Conservation (phyloP, 2,329 filamentous ascomycete species). For the Colletotrichum sp. region DNA sequence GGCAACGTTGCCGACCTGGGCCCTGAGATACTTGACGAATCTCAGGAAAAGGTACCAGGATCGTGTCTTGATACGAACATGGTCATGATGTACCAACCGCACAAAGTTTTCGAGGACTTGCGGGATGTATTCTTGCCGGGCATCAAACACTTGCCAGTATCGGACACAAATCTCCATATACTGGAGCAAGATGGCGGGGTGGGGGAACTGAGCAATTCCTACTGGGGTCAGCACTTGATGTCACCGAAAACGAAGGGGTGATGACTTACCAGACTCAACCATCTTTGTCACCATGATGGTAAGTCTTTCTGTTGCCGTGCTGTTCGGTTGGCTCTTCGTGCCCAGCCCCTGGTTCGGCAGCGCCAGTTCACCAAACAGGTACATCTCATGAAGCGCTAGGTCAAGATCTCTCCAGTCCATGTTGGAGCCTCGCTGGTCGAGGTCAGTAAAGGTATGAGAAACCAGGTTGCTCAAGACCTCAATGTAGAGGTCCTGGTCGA, state of each 20-base stretch:
- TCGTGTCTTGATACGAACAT: slow-evolving; percentile 84
- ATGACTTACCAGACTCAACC: slow-evolving; percentile 81
- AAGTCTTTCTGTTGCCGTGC: slow-evolving; percentile 79
- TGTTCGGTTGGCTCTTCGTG: slow-evolving; percentile 81
- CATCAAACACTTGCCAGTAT: slow-evolving; percentile 92
- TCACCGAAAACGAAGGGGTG: neutral
- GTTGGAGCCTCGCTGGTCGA: slow-evolving; percentile 74
- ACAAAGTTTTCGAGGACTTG: slow-evolving; percentile 92
- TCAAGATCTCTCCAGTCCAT: slow-evolving; percentile 97
- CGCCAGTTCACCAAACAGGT: slow-evolving; percentile 92
- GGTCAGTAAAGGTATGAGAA: slow-evolving; percentile 82
- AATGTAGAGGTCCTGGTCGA: slow-evolving; percentile 88
- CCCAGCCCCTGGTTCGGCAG: slow-evolving; percentile 87
- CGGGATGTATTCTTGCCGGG: slow-evolving; percentile 80
- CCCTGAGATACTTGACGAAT: slow-evolving; percentile 85
- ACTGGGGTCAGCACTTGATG: slow-evolving; percentile 26
- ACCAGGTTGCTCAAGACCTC: slow-evolving; percentile 88
- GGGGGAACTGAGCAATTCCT: slow-evolving; percentile 85
- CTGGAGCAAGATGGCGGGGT: slow-evolving; percentile 91
- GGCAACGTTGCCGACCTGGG: slow-evolving; percentile 85
- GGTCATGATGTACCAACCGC: slow-evolving; percentile 83
- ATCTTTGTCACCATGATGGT: slow-evolving; percentile 94
- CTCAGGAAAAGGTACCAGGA: slow-evolving; percentile 98
- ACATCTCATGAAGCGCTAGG: slow-evolving; percentile 93
- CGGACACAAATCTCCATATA: slow-evolving; percentile 99